Conservation (phyloP, 371 early-diverging fungal genomes). For the Phascolomyces articulosus region DNA sequence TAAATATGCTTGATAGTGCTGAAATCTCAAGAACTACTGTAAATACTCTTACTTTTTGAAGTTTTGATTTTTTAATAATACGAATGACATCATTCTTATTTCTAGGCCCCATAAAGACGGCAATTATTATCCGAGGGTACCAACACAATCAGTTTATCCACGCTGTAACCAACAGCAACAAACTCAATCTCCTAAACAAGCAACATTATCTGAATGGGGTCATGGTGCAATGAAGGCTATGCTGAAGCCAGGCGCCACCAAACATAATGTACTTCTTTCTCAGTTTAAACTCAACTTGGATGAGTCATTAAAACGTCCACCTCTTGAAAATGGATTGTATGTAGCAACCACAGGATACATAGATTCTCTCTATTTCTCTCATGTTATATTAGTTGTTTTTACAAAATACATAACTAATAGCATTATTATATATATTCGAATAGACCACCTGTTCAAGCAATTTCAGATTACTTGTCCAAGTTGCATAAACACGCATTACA, state of each 20-base stretch:
- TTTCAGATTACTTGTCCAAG: conserved; percentile 42
- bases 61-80: too few relatives aligned
- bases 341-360: too few relatives aligned
- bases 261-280: conserved; percentile 51
- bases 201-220: conserved; percentile 52
- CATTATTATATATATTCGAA: too few relatives aligned
- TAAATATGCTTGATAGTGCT: too few relatives aligned
- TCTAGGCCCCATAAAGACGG: conserved; percentile 61
- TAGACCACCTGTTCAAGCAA: conserved; percentile 33
- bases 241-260: conserved; percentile 50
- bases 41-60: too few relatives aligned
- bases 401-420: too few relatives aligned
- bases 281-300: conserved; percentile 61
- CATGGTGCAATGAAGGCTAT: conserved; percentile 54
- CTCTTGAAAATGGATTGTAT: conserved; percentile 42
- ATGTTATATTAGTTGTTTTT: too few relatives aligned
- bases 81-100: too few relatives aligned
- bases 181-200: too few relatives aligned
- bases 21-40: not conserved
- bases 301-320: conserved; percentile 39
- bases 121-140: conserved; percentile 56
- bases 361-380: too few relatives aligned
- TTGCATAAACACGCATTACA: conserved; percentile 42
- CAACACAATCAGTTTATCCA: conserved; percentile 44
- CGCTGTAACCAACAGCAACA: conserved; percentile 11